These are phyloP conservation scores for Helichrysum umbraculigerum DNA, from an alignment of 129 eudicot species.

Conservation along the genomic window DNA sequence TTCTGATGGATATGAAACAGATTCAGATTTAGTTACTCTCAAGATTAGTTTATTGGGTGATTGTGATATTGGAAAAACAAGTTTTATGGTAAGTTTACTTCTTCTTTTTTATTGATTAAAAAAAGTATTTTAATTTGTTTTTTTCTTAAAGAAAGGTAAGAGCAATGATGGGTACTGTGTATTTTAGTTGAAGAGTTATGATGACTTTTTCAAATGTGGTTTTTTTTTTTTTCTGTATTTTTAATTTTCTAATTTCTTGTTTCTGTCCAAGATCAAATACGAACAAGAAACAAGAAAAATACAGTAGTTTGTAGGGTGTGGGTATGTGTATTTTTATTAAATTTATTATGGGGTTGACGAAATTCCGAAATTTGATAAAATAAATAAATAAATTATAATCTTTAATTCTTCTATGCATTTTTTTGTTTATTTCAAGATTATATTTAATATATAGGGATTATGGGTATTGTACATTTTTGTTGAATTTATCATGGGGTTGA, in stretches of 20 bases:
- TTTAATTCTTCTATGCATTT: background rate
- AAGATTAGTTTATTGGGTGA: slow-evolving; percentile 81
- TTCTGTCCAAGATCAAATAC: no score
- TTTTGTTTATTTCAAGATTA: background rate
- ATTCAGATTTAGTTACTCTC: slow-evolving; percentile 71
- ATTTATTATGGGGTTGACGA: background rate
- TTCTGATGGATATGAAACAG: slow-evolving; percentile 51
- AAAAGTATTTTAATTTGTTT: background rate
- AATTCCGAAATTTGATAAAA: background rate
- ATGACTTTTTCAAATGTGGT: background rate
- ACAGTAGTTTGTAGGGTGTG: background rate
- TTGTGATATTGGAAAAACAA: slow-evolving; percentile 74
- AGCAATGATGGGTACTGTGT: slow-evolving; percentile 21
- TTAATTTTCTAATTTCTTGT: background rate
- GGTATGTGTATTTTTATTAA: background rate
- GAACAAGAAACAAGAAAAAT: background rate
- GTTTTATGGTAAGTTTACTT: slow-evolving; percentile 61
- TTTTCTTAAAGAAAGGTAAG: background rate
- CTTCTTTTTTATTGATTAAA: background rate
- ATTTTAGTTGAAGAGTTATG: background rate
- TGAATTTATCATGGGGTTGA: background rate
- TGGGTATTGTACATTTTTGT: background rate
- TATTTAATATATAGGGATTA: background rate
- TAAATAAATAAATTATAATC: no score
- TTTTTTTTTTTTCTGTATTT: no score